Evolutionary conservation across 768 basidiomycete species (phyloP).

Genomic region (Kwoniella dendrophila): DNA sequence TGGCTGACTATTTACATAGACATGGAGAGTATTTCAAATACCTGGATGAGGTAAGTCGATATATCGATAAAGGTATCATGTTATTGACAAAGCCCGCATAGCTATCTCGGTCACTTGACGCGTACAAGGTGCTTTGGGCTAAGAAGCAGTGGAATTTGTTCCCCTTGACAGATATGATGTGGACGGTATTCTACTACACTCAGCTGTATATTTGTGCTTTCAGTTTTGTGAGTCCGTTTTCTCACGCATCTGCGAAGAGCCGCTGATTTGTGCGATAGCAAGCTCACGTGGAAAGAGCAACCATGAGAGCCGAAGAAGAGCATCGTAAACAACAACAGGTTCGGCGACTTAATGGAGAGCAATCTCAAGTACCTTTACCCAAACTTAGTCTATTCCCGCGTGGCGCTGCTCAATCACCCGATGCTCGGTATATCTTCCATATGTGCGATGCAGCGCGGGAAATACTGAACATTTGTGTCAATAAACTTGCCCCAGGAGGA

Average conservation of each 20-base stretch:
- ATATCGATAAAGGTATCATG: background rate
- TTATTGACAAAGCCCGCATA: background rate
- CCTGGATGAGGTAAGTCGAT: slow-evolving; percentile 44
- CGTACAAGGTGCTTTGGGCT: slow-evolving; percentile 43
- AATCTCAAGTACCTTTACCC: slow-evolving; percentile 15
- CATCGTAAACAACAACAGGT: slow-evolving; percentile 13
- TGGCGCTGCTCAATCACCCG: slow-evolving; percentile 44
- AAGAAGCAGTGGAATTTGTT: slow-evolving; percentile 45
- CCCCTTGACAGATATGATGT: slow-evolving; percentile 44
- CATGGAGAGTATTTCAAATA: slow-evolving; percentile 52
- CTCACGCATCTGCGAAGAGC: background rate
- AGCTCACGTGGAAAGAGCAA: slow-evolving; percentile 48
- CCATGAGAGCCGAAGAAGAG: slow-evolving; percentile 47
- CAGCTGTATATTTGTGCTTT: slow-evolving; percentile 49
- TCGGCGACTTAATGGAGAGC: slow-evolving; percentile 29
- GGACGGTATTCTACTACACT: slow-evolving; percentile 47
- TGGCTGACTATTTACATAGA: slow-evolving; percentile 18
- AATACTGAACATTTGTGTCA: slow-evolving; percentile 48
- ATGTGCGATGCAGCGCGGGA: slow-evolving; percentile 50
- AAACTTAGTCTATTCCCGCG: slow-evolving; percentile 47
- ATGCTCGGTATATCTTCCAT: slow-evolving; percentile 53
- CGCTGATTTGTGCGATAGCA: slow-evolving; percentile 31
- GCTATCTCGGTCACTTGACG: slow-evolving; percentile 42
- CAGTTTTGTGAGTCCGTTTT: slow-evolving; percentile 41
- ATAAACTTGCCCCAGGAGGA: slow-evolving; percentile 47